These are phyloP conservation scores for Colletotrichum orbiculare DNA, from an alignment of 2,329 filamentous ascomycete genomes.

Conservation along the genomic window DNA sequence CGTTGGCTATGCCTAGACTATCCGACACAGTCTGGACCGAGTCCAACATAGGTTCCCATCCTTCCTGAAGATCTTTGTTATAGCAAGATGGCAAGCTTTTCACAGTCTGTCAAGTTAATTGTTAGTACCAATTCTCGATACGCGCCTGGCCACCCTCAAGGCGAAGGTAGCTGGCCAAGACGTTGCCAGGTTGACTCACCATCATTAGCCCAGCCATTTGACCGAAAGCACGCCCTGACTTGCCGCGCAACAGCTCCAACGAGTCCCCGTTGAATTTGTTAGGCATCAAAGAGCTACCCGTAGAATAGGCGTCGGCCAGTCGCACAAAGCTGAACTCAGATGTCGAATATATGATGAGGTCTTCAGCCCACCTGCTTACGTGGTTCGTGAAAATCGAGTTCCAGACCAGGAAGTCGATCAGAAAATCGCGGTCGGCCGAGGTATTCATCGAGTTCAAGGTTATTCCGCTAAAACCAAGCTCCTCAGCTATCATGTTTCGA, in stretches of 20 bases:
- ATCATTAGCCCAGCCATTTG: slow-evolving; percentile 73
- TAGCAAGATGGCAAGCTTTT: slow-evolving; percentile 77
- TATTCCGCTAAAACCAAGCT: slow-evolving; percentile 78
- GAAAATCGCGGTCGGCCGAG: slow-evolving; percentile 78
- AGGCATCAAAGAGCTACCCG: slow-evolving; percentile 40
- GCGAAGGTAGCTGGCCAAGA: slow-evolving; percentile 35
- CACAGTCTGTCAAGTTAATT: slow-evolving; percentile 52
- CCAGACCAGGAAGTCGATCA: slow-evolving; percentile 79
- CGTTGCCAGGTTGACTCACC: slow-evolving; percentile 43
- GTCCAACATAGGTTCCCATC: slow-evolving; percentile 80
- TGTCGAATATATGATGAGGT: slow-evolving; percentile 69
- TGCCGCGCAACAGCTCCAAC: slow-evolving; percentile 43
- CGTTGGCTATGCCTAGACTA: slow-evolving; percentile 79
- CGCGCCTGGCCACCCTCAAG: slow-evolving; percentile 39
- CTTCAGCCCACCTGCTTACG: slow-evolving; percentile 77
- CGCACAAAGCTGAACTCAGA: slow-evolving; percentile 40
- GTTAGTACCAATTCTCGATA: slow-evolving; percentile 45
- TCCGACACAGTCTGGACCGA: slow-evolving; percentile 79
- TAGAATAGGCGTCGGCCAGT: slow-evolving; percentile 41
- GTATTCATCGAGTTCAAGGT: slow-evolving; percentile 77
- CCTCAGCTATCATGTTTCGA: slow-evolving; percentile 55
- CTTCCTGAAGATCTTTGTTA: slow-evolving; percentile 84
- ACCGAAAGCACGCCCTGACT: slow-evolving; percentile 48
- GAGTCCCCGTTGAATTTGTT: slow-evolving; percentile 41
- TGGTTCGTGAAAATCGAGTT: slow-evolving; percentile 76